Base-by-base conservation (phyloP, 352 stramenopile genomes). In the Saprolegnia parasitica region DNA sequence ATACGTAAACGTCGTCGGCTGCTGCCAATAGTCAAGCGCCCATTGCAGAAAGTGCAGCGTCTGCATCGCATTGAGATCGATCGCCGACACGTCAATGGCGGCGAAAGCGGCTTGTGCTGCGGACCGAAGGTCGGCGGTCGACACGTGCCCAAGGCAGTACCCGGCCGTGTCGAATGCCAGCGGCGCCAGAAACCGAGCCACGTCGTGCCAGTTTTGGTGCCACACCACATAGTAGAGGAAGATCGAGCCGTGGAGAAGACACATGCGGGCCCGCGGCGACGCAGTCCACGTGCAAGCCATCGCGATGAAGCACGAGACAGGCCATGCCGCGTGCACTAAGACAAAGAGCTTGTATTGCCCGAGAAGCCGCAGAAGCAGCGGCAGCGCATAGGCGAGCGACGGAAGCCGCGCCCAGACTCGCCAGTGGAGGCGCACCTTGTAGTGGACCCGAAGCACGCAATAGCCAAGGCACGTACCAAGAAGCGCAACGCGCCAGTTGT, bases 1-100 rank as follows among this genome's bases (percentile, higher is more conserved):
- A 16, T 91, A 68, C 78, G 87, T 88, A 70, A 91, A 87, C n/a
- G 83, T 76, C 3, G 83, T 90, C 21, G 81, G 85, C 29, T 91
- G 83, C 58, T 91, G 85, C 85, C 83, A 93, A 66, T 90, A 93
- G 67, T 91, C 81, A 39, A 90, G 76, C 13, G 85, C 63, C 83
- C 85, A 93, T 42, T 85, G 86, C 35, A 72, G 76, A 16, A 93
- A 67, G 13, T 81, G 78, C 57, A 93, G 16, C 11, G 35, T 11
- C 11, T 60, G 11, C 35, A 15, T 15, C 10, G 3, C 42, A 1
- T 2, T 49, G 16, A 16, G 24, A 15, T 40, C 13, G 11, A 60
- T 16, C 8, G 52, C 2, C 35, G 52, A 15, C 4, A 42, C n/a
- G 24, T 60, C 52, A 3, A 9, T 40, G 3, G 13, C 52, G 8